A percentile compares a stretch with the other conserved stretches of the same genome.
Evolutionary conservation across 768 basidiomycete species (phyloP).

Genomic region (Lactarius hatsudake): DNA sequence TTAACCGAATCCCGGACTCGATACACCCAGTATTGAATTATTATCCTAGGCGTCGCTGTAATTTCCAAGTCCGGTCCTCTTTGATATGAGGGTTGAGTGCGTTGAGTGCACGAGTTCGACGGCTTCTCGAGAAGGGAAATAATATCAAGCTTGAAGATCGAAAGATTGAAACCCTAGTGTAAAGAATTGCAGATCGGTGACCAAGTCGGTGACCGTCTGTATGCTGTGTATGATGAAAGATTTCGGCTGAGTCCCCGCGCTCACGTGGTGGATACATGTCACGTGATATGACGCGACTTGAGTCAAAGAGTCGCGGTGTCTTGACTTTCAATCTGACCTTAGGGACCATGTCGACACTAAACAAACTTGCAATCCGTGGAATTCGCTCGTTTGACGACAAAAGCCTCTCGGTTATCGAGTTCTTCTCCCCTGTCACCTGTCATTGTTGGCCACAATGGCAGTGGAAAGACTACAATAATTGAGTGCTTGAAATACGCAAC

Average conservation of each 20-base stretch:
- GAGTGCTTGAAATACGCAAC: slow-evolving; percentile 99
- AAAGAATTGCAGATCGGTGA: no score
- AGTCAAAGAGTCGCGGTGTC: not conserved
- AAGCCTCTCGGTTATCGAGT: slow-evolving; percentile 88
- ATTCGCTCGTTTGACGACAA: slow-evolving; percentile 98
- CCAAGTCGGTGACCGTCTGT: no score
- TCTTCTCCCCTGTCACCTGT: slow-evolving; percentile 98
- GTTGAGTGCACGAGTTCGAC: not conserved
- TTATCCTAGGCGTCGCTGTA: not conserved
- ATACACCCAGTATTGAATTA: not conserved
- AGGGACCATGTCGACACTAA: slow-evolving; percentile 66
- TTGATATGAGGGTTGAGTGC: not conserved
- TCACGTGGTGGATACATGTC: slow-evolving; percentile 1
- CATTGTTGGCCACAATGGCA: slow-evolving; percentile 98
- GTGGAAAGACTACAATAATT: slow-evolving; percentile 98
- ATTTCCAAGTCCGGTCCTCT: not conserved
- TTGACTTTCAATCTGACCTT: slow-evolving; percentile 6
- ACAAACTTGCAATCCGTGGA: slow-evolving; percentile 91
- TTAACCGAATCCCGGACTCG: not conserved
- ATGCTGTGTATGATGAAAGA: no score
- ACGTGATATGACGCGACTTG: slow-evolving; percentile 19
- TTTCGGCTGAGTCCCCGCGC: not conserved
- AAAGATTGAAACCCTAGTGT: no score
- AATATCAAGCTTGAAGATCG: no score
- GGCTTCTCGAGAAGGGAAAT: not conserved